Base-by-base conservation (phyloP, 2,329 filamentous ascomycete genomes). In the Samsoniella hepiali region DNA sequence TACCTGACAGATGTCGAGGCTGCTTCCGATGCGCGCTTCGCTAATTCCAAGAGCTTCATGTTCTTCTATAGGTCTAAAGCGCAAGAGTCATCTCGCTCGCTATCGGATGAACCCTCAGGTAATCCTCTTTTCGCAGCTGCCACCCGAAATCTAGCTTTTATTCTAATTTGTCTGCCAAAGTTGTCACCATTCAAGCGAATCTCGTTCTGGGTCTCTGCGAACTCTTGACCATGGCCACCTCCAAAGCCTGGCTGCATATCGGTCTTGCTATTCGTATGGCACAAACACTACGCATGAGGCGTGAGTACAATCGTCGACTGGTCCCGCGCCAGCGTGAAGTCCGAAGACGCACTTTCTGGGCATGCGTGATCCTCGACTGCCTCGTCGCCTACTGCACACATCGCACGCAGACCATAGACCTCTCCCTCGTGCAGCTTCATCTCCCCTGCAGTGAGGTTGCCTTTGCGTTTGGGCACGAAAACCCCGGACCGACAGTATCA, bases 221-320 rank as follows among this genome's bases (percentile, higher is more conserved):
- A 31, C 56, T 58, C 29, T 27, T 58, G 27, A 47, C 40, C 22
- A 58, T 58, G 56, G 56, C 56, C 29, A 58, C 56, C 17, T 58
- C 56, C 29, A 58, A 58, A 22, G 56, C 56, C 5, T 58, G 56
- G 56, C 56, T 58, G 31, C 56, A 58, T 22, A 58, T 58, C 31
- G 56, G 56, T 10, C 56, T 58, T 3, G 56, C 56, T 8, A 58
- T 58, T 15, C 56, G 56, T 31, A 44, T 58, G 38, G 56, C 56
- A 5, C 56, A 58, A 17, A 32, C 40, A 10, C 56, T 58, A 29
- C 56, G 56, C 15, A 58, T 58, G 56, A 9, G 56, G 38, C 40
- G 44, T 22, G 56, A 58, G 32, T 17, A 58, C 40, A 58, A 58
- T 11, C 38, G 56, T 8, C 56, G 56, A 17, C 56, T 47, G 2